phyloP scores from a whole-genome alignment of 805 yeast species.

The Teunomyces atbi region DNA sequence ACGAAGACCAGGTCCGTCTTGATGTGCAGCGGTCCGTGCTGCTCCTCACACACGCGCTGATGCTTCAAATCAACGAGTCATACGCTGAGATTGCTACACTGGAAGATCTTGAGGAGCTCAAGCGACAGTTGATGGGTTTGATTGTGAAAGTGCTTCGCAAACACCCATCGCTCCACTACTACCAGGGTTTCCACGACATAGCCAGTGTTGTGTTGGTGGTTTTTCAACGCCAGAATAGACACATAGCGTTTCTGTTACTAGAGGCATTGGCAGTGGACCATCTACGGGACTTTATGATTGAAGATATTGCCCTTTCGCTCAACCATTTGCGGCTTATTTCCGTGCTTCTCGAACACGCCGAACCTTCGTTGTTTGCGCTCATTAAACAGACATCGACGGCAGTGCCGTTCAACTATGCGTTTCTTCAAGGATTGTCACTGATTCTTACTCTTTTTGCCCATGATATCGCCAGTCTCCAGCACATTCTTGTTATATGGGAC shows the following conservation, averaged over 20 bases:
- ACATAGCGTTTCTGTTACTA: slow-evolving; percentile 43
- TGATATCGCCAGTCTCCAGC: slow-evolving; percentile 50
- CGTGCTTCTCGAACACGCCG: slow-evolving; percentile 49
- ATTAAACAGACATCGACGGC: slow-evolving; percentile 37
- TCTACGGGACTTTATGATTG: slow-evolving; percentile 83
- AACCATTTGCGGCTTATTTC: slow-evolving; percentile 69
- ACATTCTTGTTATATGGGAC: slow-evolving; percentile 66
- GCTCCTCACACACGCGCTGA: slow-evolving; percentile 29
- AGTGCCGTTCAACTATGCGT: slow-evolving; percentile 33
- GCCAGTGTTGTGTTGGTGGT: slow-evolving; percentile 64
- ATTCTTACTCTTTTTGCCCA: slow-evolving; percentile 78
- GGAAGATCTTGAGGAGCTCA: slow-evolving; percentile 32
- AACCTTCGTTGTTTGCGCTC: slow-evolving; percentile 41
- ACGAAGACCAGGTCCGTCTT: slow-evolving; percentile 74
- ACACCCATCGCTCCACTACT: slow-evolving; percentile 66
- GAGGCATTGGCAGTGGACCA: slow-evolving; percentile 57
- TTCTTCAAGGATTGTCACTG: slow-evolving; percentile 66
- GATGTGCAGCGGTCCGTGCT: slow-evolving; percentile 77
- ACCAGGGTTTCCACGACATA: slow-evolving; percentile 92
- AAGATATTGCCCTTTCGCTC: slow-evolving; percentile 62
- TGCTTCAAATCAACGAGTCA: slow-evolving; percentile 21
- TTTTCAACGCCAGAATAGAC: slow-evolving; percentile 34
- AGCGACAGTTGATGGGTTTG: slow-evolving; percentile 39
- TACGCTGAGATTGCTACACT: slow-evolving; percentile 33
- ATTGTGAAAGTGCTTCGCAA: slow-evolving; percentile 57